Percentiles rank a stretch among this genome's conserved stretches.
Conservation (phyloP, 306 rosid species). For the Vachellia collinsii region DNA sequence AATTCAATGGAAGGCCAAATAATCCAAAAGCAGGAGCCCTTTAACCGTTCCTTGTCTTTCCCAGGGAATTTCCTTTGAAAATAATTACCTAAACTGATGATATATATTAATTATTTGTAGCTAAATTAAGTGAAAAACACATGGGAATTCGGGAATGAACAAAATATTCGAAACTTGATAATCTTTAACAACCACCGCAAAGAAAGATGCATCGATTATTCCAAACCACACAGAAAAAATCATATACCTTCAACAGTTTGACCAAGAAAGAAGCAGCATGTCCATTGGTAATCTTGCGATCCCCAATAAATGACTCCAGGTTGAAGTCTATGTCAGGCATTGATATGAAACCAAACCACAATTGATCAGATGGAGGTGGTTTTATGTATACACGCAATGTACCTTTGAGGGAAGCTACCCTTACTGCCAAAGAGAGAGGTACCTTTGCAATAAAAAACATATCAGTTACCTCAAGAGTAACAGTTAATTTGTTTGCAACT, state of each 20-base stretch:
- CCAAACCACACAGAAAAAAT: slow-evolving; percentile 20
- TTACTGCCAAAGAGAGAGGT: slow-evolving; percentile 80
- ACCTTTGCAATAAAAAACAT: slow-evolving; percentile 61
- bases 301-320: slow-evolving; percentile 86
- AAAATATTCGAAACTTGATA: slow-evolving; percentile 26
- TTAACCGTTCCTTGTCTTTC: too few relatives aligned
- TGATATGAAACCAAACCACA: slow-evolving; percentile 91
- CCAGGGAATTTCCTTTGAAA: too few relatives aligned
- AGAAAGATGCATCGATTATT: slow-evolving; percentile 8
- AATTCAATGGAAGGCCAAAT: slow-evolving; percentile 12
- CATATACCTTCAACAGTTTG: slow-evolving; percentile 79
- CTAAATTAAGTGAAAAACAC: slow-evolving; percentile 11
- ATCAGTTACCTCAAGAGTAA: slow-evolving; percentile 37
- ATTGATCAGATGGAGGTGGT: slow-evolving; percentile 96
- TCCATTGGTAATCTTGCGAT: slow-evolving; percentile 72
- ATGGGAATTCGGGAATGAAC: neutral
- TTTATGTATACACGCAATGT: slow-evolving; percentile 87
- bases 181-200: neutral
- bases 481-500: slow-evolving; percentile 2
- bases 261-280: slow-evolving; percentile 60
- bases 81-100: neutral
- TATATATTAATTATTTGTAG: neutral
- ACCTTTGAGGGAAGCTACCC: slow-evolving; percentile 77
- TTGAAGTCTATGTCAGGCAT: slow-evolving; percentile 86
- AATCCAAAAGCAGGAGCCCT: slow-evolving; percentile 15